Evolutionary conservation across 2,329 filamentous ascomycete genomes (phyloP).

Genomic region (Fusarium sp.): DNA sequence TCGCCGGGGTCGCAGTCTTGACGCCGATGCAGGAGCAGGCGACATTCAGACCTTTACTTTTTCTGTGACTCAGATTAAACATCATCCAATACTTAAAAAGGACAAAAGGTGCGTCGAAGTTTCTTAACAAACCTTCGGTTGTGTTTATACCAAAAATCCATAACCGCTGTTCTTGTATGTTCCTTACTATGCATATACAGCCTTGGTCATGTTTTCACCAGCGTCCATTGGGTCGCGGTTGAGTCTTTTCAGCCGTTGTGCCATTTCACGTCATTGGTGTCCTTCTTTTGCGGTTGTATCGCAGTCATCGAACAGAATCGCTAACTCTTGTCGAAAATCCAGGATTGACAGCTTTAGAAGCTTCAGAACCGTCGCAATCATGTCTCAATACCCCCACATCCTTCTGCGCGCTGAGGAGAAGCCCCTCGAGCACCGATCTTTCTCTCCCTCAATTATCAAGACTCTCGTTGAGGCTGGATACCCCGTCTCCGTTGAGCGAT

Average conservation of each 20-base stretch:
- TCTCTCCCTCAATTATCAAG: conserved; percentile 59
- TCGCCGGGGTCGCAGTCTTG: conserved; percentile 19
- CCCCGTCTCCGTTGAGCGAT: conserved; percentile 72
- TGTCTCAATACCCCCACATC: conserved; percentile 50
- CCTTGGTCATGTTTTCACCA: neutral
- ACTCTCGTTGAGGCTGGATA: conserved; percentile 75
- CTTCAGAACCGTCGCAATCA: conserved; percentile 25
- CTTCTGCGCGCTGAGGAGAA: conserved; percentile 70
- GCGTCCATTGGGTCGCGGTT: conserved; percentile 4
- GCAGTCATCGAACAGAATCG: neutral
- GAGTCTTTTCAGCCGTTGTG: conserved; percentile 8
- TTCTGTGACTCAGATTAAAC: conserved; percentile 41
- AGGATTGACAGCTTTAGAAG: conserved; percentile 14
- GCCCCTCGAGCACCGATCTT: conserved; percentile 56
- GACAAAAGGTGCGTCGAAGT: conserved; percentile 4
- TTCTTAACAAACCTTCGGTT: neutral
- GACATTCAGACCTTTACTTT: conserved; percentile 21
- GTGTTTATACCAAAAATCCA: conserved; percentile 1
- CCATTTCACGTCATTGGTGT: neutral
- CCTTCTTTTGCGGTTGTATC: neutral
- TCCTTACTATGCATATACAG: neutral
- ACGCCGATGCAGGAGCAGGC: conserved; percentile 33
- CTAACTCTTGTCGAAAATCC: conserved; percentile 18
- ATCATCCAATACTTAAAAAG: conserved; percentile 8
- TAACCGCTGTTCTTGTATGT: neutral